phyloP scores from a whole-genome alignment of 768 basidiomycete genomes.

The Sarcodon aspratus region DNA sequence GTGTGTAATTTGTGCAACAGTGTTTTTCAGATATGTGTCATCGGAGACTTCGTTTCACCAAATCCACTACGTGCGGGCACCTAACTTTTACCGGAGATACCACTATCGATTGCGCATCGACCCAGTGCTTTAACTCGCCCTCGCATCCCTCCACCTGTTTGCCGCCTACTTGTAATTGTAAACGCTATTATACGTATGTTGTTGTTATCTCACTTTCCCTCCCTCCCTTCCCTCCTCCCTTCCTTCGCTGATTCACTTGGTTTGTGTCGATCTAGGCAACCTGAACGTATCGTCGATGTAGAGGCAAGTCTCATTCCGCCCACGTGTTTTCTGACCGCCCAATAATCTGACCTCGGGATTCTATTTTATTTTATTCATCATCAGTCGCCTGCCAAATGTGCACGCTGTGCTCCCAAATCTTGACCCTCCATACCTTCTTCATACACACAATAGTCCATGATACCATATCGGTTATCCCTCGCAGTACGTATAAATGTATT shows the following conservation, averaged over 20 bases:
- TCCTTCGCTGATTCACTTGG: conserved; percentile 2
- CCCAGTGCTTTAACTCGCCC: conserved; percentile 33
- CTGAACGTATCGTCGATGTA: conserved; percentile 34
- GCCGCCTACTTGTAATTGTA: conserved; percentile 30
- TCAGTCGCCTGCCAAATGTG: background rate
- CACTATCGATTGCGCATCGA: conserved; percentile 40
- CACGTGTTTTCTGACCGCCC: too few species aligned
- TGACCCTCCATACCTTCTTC: conserved; percentile 40
- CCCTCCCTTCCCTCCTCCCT: background rate
- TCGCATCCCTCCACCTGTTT: conserved; percentile 38
- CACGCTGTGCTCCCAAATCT: background rate
- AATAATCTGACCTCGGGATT: too few species aligned
- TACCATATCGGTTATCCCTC: background rate
- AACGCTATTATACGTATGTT: conserved; percentile 42
- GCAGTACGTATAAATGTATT: background rate
- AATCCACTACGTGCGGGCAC: conserved; percentile 44
- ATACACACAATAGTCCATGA: conserved; percentile 24
- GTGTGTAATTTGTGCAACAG: background rate
- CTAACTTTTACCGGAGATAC: conserved; percentile 30
- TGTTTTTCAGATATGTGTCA: conserved; percentile 43
- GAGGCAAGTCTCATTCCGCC: conserved; percentile 24
- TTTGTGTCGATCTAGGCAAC: conserved; percentile 26
- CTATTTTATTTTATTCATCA: too few species aligned
- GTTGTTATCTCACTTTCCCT: background rate
- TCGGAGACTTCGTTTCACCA: conserved; percentile 42